phyloP scores from a whole-genome alignment of 495 filamentous ascomycete genomes.

The Podospora pseudocomata region DNA sequence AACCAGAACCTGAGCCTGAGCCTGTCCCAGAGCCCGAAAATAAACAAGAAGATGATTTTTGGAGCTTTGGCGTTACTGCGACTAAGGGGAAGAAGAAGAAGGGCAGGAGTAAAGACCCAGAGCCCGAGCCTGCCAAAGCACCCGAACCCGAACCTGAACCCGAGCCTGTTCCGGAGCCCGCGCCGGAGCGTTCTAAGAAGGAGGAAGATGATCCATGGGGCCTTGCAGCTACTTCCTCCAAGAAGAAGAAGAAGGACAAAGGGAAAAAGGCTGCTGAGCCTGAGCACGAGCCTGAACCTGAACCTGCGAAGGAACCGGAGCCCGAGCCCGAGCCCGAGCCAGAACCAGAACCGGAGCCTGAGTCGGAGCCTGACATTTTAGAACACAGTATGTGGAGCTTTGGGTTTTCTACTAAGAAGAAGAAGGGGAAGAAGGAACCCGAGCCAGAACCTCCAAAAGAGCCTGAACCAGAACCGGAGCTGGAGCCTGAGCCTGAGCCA shows the following conservation, averaged over 20 bases:
- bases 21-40: constrained; percentile 13
- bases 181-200: not conserved
- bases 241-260: constrained; percentile 36
- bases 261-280: constrained; percentile 8
- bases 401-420: constrained; percentile 31
- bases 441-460: constrained; percentile 17
- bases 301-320: constrained; percentile 8
- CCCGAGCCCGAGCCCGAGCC: constrained; percentile 16
- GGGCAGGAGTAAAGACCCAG: constrained; percentile 16
- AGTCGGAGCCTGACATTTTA: constrained; percentile 16
- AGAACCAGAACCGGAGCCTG: constrained; percentile 9
- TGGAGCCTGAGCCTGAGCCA: constrained; percentile 16
- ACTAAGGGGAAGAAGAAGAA: constrained; percentile 28
- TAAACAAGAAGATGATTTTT: constrained; percentile 14
- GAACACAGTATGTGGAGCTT: constrained; percentile 23
- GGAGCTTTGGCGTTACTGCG: constrained; percentile 16
- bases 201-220: constrained; percentile 24
- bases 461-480: constrained; percentile 15
- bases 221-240: constrained; percentile 19
- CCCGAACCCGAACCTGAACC: constrained; percentile 16
- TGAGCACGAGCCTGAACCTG: constrained; percentile 12
- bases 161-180: constrained; percentile 12
- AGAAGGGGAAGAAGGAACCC: constrained; percentile 22
- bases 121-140: constrained; percentile 18
- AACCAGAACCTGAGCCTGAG: constrained; percentile 32